These are phyloP conservation scores for Cudoniella acicularis DNA, from an alignment of 495 filamentous ascomycete species.

Conservation along the genomic window DNA sequence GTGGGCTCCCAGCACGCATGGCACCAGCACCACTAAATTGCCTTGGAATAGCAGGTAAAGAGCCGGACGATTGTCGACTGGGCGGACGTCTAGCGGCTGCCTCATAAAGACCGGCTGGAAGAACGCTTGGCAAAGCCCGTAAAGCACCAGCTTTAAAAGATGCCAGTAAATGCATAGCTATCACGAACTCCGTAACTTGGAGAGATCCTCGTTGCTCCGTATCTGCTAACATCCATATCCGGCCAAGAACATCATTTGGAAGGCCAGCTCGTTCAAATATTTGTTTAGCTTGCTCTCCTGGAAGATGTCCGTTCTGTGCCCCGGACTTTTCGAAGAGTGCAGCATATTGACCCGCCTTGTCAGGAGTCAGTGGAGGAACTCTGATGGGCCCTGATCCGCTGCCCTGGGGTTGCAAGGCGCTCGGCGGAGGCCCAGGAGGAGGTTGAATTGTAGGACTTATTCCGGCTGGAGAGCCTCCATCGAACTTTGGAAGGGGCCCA, in stretches of 20 bases:
- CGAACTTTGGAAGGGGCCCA: conserved; percentile 88
- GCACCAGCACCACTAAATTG: conserved; percentile 65
- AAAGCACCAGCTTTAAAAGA: conserved; percentile 83
- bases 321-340: conserved; percentile 84
- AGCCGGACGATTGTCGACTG: conserved; percentile 43
- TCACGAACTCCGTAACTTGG: conserved; percentile 90
- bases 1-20: conserved; percentile 65
- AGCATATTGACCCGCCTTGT: conserved; percentile 84
- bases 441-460: conserved; percentile 33
- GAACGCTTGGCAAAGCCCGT: conserved; percentile 70
- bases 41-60: conserved; percentile 59
- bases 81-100: conserved; percentile 73
- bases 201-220: conserved; percentile 86
- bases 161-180: conserved; percentile 94
- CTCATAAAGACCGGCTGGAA: conserved; percentile 87
- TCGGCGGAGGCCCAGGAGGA: conserved; percentile 49
- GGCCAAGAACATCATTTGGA: conserved; percentile 83
- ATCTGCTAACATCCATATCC: conserved; percentile 93
- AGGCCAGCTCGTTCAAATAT: conserved; percentile 92
- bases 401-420: conserved; percentile 57
- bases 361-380: conserved; percentile 84
- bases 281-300: conserved; percentile 83
- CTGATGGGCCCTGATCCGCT: conserved; percentile 69
- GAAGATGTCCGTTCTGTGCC: conserved; percentile 73
- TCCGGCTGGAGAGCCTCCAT: conserved; percentile 45